Evolutionary conservation across 306 rosid genomes (phyloP), one percentile per base, ranked within the genome.

Genomic region (Lagenaria siceraria): DNA sequence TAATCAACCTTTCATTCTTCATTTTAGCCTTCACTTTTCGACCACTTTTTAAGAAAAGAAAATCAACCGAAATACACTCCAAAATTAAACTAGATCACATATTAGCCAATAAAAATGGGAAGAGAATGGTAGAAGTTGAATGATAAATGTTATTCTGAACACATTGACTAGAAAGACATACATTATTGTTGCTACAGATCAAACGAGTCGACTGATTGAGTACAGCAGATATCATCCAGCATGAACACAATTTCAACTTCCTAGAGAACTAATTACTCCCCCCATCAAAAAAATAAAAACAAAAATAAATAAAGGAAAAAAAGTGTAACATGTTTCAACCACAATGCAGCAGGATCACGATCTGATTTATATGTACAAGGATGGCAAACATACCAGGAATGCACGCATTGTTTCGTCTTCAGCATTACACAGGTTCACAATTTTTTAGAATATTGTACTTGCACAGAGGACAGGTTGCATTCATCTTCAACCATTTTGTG

Each of bases 381-480:
- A 70, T 25, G 8, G 8, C 6, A 46, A 8, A 19, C 43, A 72
- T 72, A 49, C 77, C 77, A 53, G 77, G 25, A 8, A 49, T 10
- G 29, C 15, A n/a, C 7, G 77, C 46, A 27, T 52, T 27, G 10
- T 73, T 78, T 76, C 60, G 19, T 65, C 74, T 24, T 60, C 77
- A 79, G 81, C 77, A 55, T 83, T 85, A 96, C 79, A 88, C 93
- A 75, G 84, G 92, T 51, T 90, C 97, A 60, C 69, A 86, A 79
- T 95, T 93, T 82, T 92, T 92, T 77, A 92, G 96, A 84, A 96
- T 92, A 82, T 92, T 89, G 87, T 78, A 96, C 86, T 96, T 96
- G 92, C 99, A 96, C 80, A 92, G 98, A 63, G 99, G 98, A 84
- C 99, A 96, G 53, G 98, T 92, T 54, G 99, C 99, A 80, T 96